phyloP scores from a whole-genome alignment of 345 rosid genomes.

The Eutrema yunnanense region DNA sequence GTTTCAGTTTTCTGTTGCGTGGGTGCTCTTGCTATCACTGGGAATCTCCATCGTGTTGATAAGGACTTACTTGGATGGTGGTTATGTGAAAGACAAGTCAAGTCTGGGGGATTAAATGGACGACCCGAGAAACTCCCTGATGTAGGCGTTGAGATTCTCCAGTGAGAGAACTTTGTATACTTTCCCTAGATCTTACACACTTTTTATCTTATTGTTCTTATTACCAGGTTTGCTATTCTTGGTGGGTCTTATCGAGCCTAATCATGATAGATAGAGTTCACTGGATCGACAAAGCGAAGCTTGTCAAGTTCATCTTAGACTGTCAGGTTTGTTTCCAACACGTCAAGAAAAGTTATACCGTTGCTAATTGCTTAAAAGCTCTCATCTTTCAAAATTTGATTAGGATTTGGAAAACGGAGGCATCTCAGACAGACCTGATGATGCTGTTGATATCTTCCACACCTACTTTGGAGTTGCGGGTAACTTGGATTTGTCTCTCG shows the following conservation, averaged over 20 bases:
- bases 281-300: slow-evolving; percentile 81
- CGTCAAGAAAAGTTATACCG: not conserved
- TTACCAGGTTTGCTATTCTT: slow-evolving; percentile 75
- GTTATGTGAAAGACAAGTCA: slow-evolving; percentile 83
- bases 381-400: not conserved
- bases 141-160: slow-evolving; percentile 36
- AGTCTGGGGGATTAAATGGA: slow-evolving; percentile 80
- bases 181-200: not conserved
- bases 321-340: slow-evolving; percentile 55
- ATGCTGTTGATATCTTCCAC: slow-evolving; percentile 84
- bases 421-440: slow-evolving; percentile 83
- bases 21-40: slow-evolving; percentile 88
- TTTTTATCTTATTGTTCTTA: not conserved
- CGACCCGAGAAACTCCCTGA: slow-evolving; percentile 95
- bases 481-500: slow-evolving; percentile 16
- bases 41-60: slow-evolving; percentile 77
- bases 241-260: slow-evolving; percentile 97
- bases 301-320: slow-evolving; percentile 62
- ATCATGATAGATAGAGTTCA: slow-evolving; percentile 83
- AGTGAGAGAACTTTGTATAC: not conserved
- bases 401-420: slow-evolving; percentile 86
- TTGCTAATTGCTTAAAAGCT: not conserved
- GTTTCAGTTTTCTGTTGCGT: slow-evolving; percentile 79
- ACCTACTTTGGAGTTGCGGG: slow-evolving; percentile 93
- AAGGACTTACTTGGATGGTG: slow-evolving; percentile 98